Evolutionary conservation across 495 filamentous ascomycete species (phyloP), one percentile per base, ranked within the genome.

Genomic region (Zalerion maritima): DNA sequence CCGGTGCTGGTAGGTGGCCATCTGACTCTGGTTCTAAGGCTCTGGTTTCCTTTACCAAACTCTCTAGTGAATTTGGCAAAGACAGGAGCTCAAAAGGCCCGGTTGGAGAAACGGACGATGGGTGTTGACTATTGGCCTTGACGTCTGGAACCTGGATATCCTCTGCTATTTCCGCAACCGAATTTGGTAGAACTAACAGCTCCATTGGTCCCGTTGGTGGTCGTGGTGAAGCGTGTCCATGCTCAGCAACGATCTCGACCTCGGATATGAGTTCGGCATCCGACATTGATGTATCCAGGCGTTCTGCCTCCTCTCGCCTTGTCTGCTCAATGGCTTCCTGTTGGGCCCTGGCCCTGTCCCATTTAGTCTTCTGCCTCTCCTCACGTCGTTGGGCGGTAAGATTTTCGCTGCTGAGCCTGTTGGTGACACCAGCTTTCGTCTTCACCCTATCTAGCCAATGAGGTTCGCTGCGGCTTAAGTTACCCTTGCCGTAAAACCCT

Each of bases 401-500:
- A 32, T 89, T 76, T 50, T 93, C 84, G 29, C 76, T 81, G n/a
- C n/a, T n/a, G n/a, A n/a, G n/a, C n/a, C n/a, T n/a, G n/a, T n/a
- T n/a, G n/a, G n/a, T n/a, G n/a, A n/a, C n/a, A n/a, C n/a, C n/a
- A n/a, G n/a, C n/a, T n/a, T n/a, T n/a, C 2, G 78, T 81, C 32
- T 59, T 56, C 11, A 63, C 68, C 18, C 54, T 59, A 18, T 49
- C 48, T 29, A 94, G 50, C 89, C 89, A 99, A 32, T 71, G 83
- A 2, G 87, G 89, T 48, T 96, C 86, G 54, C 83, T 93, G 40
- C 89, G 73, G 50, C 85, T 94, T 35, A 96, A 61, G 31, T 58
- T 83, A 26, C 89, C 89, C 53, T 93, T 94, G 24, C 89, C 89
- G 50, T 83, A 99, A 54, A 96, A 96, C 1, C 89, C 89, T 47